These are phyloP conservation scores for Candida endomychidarum DNA, from an alignment of 805 yeast genomes.

Conservation along the genomic window DNA sequence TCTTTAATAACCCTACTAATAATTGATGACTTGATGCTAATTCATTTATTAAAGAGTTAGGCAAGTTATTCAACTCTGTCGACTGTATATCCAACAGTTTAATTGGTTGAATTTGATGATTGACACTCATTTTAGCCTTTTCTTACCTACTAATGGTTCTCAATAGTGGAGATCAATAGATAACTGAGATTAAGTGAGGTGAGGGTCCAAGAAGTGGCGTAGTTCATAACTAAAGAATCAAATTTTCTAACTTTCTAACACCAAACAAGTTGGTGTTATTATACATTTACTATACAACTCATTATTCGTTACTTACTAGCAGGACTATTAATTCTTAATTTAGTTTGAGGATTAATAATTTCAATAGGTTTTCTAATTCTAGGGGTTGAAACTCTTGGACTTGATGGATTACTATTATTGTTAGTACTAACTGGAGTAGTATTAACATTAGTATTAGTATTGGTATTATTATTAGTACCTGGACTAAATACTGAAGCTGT, in stretches of 20 bases:
- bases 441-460: conserved; percentile 5
- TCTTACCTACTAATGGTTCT: background rate
- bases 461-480: conserved; percentile 7
- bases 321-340: conserved; percentile 55
- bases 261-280: too few species aligned
- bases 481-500: conserved; percentile 66
- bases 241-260: too few species aligned
- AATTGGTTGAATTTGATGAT: background rate
- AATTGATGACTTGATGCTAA: conserved; percentile 19
- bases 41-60: conserved; percentile 24
- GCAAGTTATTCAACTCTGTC: conserved; percentile 13
- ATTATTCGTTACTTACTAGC: conserved; percentile 24
- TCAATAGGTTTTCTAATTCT: conserved; percentile 59
- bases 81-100: background rate
- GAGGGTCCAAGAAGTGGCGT: too few species aligned
- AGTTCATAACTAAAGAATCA: too few species aligned
- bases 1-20: conserved; percentile 32
- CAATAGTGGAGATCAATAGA: too few species aligned
- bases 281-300: conserved; percentile 10
- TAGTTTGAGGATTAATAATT: conserved; percentile 62
- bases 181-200: too few species aligned
- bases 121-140: background rate
- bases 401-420: conserved; percentile 12
- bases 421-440: conserved; percentile 12
- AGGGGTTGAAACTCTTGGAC: conserved; percentile 55